These are phyloP conservation scores for Melastoma malabathricum DNA, from an alignment of 345 rosid genomes.

Conservation along the genomic window DNA sequence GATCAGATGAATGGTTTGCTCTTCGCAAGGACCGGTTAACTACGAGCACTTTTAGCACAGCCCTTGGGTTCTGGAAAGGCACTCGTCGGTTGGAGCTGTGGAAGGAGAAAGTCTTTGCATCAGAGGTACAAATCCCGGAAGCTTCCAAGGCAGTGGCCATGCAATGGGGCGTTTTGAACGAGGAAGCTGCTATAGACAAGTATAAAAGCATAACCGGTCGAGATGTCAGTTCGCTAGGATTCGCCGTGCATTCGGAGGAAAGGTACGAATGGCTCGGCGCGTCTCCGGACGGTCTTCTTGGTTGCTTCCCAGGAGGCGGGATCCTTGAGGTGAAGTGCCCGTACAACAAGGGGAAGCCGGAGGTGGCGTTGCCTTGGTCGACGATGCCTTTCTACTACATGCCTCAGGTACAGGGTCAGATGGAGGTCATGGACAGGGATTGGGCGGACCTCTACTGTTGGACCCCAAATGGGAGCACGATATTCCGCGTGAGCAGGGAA, in stretches of 20 bases:
- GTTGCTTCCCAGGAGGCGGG: conserved; percentile 45
- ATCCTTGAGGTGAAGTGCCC: conserved; percentile 91
- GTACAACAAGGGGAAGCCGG: conserved; percentile 84
- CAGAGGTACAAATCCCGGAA: conserved; percentile 21
- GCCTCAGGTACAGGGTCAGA: conserved; percentile 95
- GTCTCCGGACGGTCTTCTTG: conserved; percentile 84
- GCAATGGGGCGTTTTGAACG: conserved; percentile 82
- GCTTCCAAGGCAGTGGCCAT: conserved; percentile 38
- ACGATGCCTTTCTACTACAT: conserved; percentile 75
- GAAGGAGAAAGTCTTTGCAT: conserved; percentile 67
- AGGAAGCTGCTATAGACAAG: conserved; percentile 53
- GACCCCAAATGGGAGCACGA: conserved; percentile 82
- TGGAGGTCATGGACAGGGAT: conserved; percentile 85
- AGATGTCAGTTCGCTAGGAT: conserved; percentile 56
- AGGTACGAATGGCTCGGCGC: conserved; percentile 73
- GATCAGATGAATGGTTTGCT: conserved; percentile 91
- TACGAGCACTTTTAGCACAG: conserved; percentile 90
- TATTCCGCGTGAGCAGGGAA: conserved; percentile 55
- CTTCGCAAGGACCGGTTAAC: conserved; percentile 70
- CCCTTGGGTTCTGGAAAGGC: conserved; percentile 86
- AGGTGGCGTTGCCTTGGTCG: conserved; percentile 68
- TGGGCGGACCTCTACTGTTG: conserved; percentile 91
- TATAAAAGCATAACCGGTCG: conserved; percentile 65
- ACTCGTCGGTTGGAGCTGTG: conserved; percentile 71
- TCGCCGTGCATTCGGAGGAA: conserved; percentile 58